Evolutionary conservation across 2,329 filamentous ascomycete species (phyloP).

Genomic region (Xylaria hypoxylon): DNA sequence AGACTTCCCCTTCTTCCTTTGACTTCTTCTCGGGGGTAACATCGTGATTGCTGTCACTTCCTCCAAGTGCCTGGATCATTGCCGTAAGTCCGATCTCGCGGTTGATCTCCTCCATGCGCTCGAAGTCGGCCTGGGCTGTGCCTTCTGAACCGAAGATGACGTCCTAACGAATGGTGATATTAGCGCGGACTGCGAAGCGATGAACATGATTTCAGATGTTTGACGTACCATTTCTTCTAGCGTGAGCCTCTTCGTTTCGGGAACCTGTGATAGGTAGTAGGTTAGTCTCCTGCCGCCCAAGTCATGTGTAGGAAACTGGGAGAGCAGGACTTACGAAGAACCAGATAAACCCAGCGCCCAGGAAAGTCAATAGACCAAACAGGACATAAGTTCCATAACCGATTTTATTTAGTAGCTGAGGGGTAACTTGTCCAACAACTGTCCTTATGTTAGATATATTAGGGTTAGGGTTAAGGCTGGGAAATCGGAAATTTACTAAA

Average conservation of each 20-base stretch:
- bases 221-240: conserved; percentile 71
- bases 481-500: conserved; percentile 54
- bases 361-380: conserved; percentile 72
- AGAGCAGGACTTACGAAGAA: conserved; percentile 61
- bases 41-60: conserved; percentile 42
- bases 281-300: not conserved
- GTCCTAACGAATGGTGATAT: conserved; percentile 58
- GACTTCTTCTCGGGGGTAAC: conserved; percentile 42
- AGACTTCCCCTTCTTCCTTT: conserved; percentile 13
- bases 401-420: conserved; percentile 73
- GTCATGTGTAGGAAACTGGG: not conserved
- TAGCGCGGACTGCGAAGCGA: not conserved
- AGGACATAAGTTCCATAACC: conserved; percentile 79
- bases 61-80: conserved; percentile 51
- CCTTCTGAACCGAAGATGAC: conserved; percentile 75
- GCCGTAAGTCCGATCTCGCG: conserved; percentile 71
- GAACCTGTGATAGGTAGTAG: conserved; percentile 45
- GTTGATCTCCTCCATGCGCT: conserved; percentile 80
- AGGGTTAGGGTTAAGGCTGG: not conserved
- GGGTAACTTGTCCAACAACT: conserved; percentile 76
- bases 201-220: not conserved
- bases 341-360: conserved; percentile 72
- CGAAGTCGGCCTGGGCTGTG: conserved; percentile 73
- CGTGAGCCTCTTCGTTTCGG: conserved; percentile 72
- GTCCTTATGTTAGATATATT: conserved; percentile 51